Conservation (phyloP, 192 early-diverging fungal genomes). For the Spizellomyces punctatus region DNA sequence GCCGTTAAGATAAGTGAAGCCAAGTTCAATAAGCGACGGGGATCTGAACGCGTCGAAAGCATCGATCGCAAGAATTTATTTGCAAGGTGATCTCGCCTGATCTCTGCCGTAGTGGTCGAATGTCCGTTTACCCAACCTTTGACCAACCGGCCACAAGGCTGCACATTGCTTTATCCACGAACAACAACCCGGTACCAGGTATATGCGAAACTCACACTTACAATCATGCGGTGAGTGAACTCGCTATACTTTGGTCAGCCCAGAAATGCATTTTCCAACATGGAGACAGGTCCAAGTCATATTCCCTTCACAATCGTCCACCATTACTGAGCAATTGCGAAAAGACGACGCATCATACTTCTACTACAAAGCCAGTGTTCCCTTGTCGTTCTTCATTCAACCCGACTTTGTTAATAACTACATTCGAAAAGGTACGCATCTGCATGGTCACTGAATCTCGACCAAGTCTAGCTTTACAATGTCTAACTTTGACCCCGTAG, state of each 20-base stretch:
- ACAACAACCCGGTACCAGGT: background rate
- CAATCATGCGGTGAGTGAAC: slow-evolving; percentile 21
- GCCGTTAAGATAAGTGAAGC: too few species aligned
- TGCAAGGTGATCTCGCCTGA: background rate
- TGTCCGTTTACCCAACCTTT: slow-evolving; percentile 29
- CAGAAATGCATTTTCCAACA: background rate
- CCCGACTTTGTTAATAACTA: slow-evolving; percentile 3
- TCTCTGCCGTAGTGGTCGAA: background rate
- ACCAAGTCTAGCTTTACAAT: background rate
- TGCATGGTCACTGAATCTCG: background rate
- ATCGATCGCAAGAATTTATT: too few species aligned
- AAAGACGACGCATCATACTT: background rate
- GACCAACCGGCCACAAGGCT: slow-evolving; percentile 11
- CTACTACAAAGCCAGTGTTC: slow-evolving; percentile 22
- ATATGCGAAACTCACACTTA: slow-evolving; percentile 11
- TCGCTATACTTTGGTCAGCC: background rate
- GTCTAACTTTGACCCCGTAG: background rate
- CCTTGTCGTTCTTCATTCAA: slow-evolving; percentile 26
- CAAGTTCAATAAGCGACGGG: too few species aligned
- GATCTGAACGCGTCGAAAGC: too few species aligned
- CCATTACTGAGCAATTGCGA: background rate
- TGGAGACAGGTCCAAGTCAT: slow-evolving; percentile 11
- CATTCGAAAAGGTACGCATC: slow-evolving; percentile 6
- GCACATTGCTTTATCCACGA: background rate
- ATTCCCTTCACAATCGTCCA: background rate